Conservation (phyloP, 495 filamentous ascomycete species). For the Trypethelium eluteriae region DNA sequence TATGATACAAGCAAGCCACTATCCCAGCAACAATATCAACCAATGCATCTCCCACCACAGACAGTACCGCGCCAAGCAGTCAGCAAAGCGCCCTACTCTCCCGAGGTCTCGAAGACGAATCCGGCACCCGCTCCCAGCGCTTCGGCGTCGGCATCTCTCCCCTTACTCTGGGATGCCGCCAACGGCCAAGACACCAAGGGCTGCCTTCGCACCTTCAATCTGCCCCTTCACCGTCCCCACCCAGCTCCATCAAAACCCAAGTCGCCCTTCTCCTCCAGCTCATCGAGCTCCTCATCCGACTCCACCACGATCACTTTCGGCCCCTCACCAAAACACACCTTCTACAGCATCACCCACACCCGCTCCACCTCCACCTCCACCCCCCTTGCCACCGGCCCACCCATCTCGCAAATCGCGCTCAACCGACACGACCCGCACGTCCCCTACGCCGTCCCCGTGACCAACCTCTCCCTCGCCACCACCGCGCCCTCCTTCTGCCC, state of each 20-base stretch:
- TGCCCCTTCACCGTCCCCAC: not conserved
- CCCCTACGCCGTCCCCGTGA: conserved; percentile 25
- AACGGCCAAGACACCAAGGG: conserved; percentile 42
- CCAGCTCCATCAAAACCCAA: conserved; percentile 4
- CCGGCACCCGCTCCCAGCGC: conserved; percentile 20
- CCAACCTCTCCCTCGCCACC: conserved; percentile 29
- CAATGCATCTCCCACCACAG: conserved; percentile 47
- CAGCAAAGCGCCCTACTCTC: conserved; percentile 50
- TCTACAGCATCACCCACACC: conserved; percentile 31
- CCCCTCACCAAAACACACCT: conserved; percentile 24
- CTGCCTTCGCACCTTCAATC: conserved; percentile 8
- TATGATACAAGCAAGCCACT: conserved; percentile 66
- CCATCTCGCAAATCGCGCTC: conserved; percentile 25
- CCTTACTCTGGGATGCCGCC: conserved; percentile 46
- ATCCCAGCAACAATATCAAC: conserved; percentile 60
- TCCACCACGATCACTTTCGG: conserved; percentile 24
- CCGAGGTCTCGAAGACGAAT: conserved; percentile 25
- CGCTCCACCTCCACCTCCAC: conserved; percentile 13
- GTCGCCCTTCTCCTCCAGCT: not conserved
- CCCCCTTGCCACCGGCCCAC: not conserved
- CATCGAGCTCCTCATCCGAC: conserved; percentile 11
- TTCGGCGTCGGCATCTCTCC: conserved; percentile 41
- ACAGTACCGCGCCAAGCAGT: conserved; percentile 50
- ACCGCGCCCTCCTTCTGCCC: conserved; percentile 14
- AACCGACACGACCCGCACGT: conserved; percentile 29